Percentiles rank a stretch among this genome's conserved stretches.
Evolutionary conservation across 164 flowering plant genomes (phyloP).

Genomic region (Tetracentron sinense): DNA sequence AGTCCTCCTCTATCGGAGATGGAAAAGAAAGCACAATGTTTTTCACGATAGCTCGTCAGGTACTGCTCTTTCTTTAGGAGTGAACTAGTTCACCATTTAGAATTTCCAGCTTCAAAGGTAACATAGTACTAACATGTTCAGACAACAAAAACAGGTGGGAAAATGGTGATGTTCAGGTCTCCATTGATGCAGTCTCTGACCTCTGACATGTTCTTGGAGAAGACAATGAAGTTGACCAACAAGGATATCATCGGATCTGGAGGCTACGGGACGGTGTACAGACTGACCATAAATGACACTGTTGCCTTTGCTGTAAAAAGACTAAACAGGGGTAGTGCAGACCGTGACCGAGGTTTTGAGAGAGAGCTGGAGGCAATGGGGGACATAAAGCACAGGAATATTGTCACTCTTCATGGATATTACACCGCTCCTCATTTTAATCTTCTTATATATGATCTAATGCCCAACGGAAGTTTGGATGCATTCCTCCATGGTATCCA

Average conservation of each 20-base stretch:
- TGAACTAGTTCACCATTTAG: neutral
- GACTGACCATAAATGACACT: conserved; percentile 45
- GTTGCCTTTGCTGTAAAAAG: conserved; percentile 74
- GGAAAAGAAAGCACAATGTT: conserved; percentile 61
- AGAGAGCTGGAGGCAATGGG: conserved; percentile 93
- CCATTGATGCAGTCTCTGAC: conserved; percentile 49
- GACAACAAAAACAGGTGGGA: conserved; percentile 51
- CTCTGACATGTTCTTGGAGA: conserved; percentile 55
- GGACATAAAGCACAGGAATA: conserved; percentile 87
- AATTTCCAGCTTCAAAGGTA: neutral
- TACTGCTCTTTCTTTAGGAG: conserved; percentile 12
- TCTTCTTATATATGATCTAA: conserved; percentile 88
- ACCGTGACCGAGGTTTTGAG: conserved; percentile 76
- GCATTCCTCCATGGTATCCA: conserved; percentile 59
- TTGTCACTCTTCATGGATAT: conserved; percentile 85
- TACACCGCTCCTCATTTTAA: conserved; percentile 68
- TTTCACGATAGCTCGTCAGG: conserved; percentile 61
- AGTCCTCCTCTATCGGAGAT: conserved; percentile 62
- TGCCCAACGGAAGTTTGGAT: conserved; percentile 92
- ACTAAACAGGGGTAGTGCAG: conserved; percentile 57
- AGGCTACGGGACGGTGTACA: conserved; percentile 82
- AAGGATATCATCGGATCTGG: conserved; percentile 86
- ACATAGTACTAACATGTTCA: neutral
- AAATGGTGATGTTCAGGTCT: conserved; percentile 81
- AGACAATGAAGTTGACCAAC: conserved; percentile 64